Conservation (phyloP, 306 rosid genomes). For the Geum urbanum region DNA sequence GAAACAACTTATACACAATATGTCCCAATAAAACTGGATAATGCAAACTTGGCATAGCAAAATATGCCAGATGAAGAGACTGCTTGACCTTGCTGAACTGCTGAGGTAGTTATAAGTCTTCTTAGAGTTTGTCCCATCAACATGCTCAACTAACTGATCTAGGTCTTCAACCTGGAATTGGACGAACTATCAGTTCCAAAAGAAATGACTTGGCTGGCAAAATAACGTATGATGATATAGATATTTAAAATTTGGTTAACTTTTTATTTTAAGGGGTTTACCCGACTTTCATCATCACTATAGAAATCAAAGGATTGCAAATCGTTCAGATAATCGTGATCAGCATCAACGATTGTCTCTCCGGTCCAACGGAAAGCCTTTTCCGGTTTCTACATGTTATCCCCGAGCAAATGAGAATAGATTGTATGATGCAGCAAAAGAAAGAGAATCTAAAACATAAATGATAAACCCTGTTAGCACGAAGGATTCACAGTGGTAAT, state of each 20-base stretch:
- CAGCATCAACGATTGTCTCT: no score
- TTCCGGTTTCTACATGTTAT: no score
- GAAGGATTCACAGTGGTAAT: no score
- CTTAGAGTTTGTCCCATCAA: conserved; percentile 78
- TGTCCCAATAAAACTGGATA: not conserved
- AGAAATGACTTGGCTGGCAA: not conserved
- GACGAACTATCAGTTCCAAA: not conserved
- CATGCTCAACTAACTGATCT: conserved; percentile 77
- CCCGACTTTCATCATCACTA: no score
- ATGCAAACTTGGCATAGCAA: not conserved
- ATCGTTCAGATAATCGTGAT: no score
- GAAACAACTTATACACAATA: not conserved
- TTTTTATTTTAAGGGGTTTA: conserved; percentile 77
- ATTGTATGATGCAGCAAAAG: no score
- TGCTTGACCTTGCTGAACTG: conserved; percentile 81
- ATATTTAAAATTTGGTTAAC: conserved; percentile 19
- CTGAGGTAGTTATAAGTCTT: conserved; percentile 91
- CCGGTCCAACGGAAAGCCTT: no score
- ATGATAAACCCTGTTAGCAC: no score
- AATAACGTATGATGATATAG: not conserved
- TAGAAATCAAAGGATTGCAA: no score
- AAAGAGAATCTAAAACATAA: no score
- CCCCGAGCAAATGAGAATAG: no score
- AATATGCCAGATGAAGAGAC: conserved; percentile 3
- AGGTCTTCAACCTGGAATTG: conserved; percentile 84